A percentile compares a stretch with the other conserved stretches of the same genome.
phyloP scores from a whole-genome alignment of 805 yeast genomes.

The Candida wancherniae region DNA sequence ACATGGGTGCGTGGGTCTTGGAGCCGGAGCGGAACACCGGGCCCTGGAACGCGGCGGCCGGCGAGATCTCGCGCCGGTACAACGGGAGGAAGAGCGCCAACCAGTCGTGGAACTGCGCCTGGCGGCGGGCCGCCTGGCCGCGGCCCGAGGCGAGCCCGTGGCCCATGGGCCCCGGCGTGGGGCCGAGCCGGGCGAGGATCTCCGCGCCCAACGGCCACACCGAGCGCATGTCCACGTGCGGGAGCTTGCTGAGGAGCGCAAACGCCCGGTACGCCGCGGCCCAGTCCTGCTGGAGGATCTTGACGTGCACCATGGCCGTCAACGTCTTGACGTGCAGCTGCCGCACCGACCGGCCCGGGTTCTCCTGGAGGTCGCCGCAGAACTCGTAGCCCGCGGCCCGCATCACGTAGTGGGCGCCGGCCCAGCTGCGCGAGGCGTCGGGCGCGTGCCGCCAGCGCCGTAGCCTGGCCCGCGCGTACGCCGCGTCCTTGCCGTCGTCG shows the following conservation, averaged over 20 bases:
- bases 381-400: slow-evolving; percentile 15
- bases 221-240: slow-evolving; percentile 47
- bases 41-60: slow-evolving; percentile 18
- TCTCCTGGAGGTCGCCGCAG: slow-evolving; percentile 9
- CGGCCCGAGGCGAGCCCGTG: slow-evolving; percentile 3
- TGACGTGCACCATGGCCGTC: slow-evolving; percentile 44
- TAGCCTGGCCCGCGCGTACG: slow-evolving; percentile 8
- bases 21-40: slow-evolving; percentile 41
- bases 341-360: slow-evolving; percentile 5
- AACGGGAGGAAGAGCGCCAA: slow-evolving; percentile 25
- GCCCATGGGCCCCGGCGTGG: slow-evolving; percentile 2
- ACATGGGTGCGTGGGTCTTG: slow-evolving; percentile 37
- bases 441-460: slow-evolving; percentile 6
- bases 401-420: slow-evolving; percentile 6
- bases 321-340: slow-evolving; percentile 32
- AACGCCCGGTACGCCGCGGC: slow-evolving; percentile 49
- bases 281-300: slow-evolving; percentile 51
- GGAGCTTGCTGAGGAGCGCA: slow-evolving; percentile 44
- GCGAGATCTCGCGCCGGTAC: slow-evolving; percentile 7
- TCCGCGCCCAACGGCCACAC: slow-evolving; percentile 65
- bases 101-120: slow-evolving; percentile 32
- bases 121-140: slow-evolving; percentile 1
- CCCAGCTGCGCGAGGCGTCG: slow-evolving; percentile 9
- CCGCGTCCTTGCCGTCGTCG: no score
- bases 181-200: slow-evolving; percentile 30